Percentiles rank a stretch among this genome's conserved stretches.
Conservation (phyloP, 2,329 filamentous ascomycete genomes). For the Apiospora aurea region DNA sequence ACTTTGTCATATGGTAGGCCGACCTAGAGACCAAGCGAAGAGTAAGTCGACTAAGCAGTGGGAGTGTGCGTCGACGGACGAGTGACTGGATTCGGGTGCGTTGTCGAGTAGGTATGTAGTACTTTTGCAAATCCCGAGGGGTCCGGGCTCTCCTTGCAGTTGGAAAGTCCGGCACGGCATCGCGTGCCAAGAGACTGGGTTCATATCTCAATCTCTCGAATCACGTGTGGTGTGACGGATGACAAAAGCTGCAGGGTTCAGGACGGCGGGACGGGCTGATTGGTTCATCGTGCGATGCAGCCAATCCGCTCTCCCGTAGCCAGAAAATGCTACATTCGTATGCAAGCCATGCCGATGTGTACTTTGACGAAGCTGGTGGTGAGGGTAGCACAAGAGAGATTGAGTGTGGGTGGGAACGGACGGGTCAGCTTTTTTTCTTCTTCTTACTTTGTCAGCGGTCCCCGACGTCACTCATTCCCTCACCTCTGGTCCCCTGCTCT, state of each 20-base stretch:
- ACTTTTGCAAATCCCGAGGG: background rate
- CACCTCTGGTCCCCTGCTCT: background rate
- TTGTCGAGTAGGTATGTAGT: background rate
- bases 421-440: background rate
- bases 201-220: conserved; percentile 18
- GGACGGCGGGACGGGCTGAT: background rate
- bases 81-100: background rate
- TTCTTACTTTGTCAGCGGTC: conserved; percentile 10
- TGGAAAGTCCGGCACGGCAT: conserved; percentile 18
- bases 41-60: background rate
- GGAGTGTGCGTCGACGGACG: background rate
- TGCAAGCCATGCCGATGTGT: conserved; percentile 11
- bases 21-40: background rate
- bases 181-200: conserved; percentile 16
- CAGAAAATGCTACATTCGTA: conserved; percentile 14
- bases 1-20: too few species aligned
- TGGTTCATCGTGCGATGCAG: conserved; percentile 4
- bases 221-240: conserved; percentile 18
- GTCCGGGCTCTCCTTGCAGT: conserved; percentile 12
- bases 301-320: conserved; percentile 6
- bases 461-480: conserved; percentile 2
- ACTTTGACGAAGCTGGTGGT: background rate
- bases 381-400: conserved; percentile 1
- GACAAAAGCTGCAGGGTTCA: conserved; percentile 1
- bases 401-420: conserved; percentile 15